These are phyloP conservation scores for Kwoniella sp. DNA, from an alignment of 768 basidiomycete species.

Conservation along the genomic window DNA sequence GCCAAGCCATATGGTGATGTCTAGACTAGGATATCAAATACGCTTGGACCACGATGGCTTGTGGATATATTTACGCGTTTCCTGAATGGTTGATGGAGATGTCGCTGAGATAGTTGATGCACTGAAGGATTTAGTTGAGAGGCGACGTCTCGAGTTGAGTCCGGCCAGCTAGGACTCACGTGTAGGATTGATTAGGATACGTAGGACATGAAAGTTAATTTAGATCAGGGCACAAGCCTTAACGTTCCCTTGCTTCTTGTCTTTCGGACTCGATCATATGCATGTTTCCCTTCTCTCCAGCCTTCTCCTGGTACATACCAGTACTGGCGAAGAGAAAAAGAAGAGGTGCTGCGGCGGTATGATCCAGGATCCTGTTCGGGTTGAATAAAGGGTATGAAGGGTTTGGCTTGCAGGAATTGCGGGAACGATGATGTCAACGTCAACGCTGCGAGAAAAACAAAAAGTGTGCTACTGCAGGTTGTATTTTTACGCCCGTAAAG, in stretches of 20 bases:
- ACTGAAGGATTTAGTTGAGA: too few species aligned
- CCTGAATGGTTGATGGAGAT: neutral
- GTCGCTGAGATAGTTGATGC: neutral
- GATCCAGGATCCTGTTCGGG: too few species aligned
- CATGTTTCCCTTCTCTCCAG: neutral
- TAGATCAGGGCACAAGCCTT: neutral
- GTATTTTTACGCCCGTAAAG: neutral
- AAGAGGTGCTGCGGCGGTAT: too few species aligned
- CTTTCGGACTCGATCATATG: neutral
- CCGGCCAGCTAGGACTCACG: neutral
- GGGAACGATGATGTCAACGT: neutral
- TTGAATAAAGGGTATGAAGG: neutral
- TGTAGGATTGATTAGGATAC: neutral
- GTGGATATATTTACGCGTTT: too few species aligned
- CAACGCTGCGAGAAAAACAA: too few species aligned
- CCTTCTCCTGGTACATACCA: too few species aligned
- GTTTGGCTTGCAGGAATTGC: neutral
- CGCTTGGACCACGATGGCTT: conserved; percentile 1
- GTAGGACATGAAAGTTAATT: neutral
- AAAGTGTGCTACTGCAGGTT: neutral
- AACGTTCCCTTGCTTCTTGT: too few species aligned
- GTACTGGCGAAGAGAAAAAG: too few species aligned
- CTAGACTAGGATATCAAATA: neutral
- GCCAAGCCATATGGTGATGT: too few species aligned
- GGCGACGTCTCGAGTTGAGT: neutral